A percentile compares a stretch with the other conserved stretches of the same genome.
These are phyloP conservation scores for Rhodotorula taiwanensis DNA, from an alignment of 768 basidiomycete species.

Conservation along the genomic window DNA sequence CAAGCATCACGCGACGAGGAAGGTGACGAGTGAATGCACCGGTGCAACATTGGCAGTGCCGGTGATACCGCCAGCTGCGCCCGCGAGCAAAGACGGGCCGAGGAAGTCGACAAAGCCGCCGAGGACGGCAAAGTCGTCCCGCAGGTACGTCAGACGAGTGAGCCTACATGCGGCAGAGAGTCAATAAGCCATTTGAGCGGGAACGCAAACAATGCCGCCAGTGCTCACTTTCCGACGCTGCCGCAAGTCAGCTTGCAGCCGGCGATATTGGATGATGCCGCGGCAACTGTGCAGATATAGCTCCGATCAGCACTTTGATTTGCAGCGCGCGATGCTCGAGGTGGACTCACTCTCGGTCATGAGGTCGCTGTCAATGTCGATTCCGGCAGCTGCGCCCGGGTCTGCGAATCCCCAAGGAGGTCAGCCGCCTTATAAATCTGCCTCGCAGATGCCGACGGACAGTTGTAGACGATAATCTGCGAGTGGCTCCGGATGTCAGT, in stretches of 20 bases:
- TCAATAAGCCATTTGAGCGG: background rate
- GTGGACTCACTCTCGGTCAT: conserved; percentile 48
- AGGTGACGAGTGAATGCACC: conserved; percentile 46
- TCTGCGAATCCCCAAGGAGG: conserved; percentile 48
- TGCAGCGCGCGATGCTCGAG: background rate
- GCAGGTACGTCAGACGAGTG: conserved; percentile 12
- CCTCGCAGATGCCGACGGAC: background rate
- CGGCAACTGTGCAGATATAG: conserved; percentile 1
- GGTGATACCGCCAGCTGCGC: conserved; percentile 81
- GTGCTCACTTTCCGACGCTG: conserved; percentile 55
- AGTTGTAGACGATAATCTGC: conserved; percentile 21
- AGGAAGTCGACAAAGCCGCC: conserved; percentile 83
- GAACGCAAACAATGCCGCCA: background rate
- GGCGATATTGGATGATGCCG: conserved; percentile 41
- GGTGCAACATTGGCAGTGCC: conserved; percentile 80
- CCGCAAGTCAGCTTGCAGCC: conserved; percentile 94
- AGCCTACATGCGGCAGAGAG: background rate
- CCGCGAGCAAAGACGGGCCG: conserved; percentile 61
- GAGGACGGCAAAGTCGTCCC: conserved; percentile 62
- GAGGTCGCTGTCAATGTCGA: conserved; percentile 83
- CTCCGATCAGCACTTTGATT: background rate
- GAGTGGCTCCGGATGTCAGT: background rate
- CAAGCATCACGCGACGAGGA: conserved; percentile 12
- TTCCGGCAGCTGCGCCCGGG: conserved; percentile 79
- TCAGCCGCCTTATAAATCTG: background rate